These are phyloP conservation scores for Lolium multiflorum DNA, from an alignment of 176 grass and related monocot species.

Conservation along the genomic window DNA sequence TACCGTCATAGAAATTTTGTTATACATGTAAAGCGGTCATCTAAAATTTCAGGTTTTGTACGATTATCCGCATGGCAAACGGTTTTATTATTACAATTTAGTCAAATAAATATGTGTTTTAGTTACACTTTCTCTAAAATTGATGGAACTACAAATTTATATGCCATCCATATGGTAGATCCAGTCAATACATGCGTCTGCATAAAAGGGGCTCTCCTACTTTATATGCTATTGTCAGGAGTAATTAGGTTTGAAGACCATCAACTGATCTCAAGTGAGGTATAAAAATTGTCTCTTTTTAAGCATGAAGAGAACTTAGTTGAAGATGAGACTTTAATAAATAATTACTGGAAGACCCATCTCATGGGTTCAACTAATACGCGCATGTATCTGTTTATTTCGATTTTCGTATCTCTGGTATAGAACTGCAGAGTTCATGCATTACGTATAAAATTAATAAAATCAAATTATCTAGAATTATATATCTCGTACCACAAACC, in stretches of 20 bases:
- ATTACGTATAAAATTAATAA: not conserved
- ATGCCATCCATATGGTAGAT: not conserved
- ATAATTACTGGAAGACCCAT: not conserved
- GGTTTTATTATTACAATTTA: not conserved
- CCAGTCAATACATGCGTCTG: not conserved
- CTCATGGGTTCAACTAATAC: not conserved
- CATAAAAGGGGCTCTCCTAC: not conserved
- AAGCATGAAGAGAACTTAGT: not conserved
- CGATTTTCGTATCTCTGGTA: not conserved
- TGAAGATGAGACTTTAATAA: not conserved
- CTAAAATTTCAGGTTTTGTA: not conserved
- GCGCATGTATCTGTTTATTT: not conserved
- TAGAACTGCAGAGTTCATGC: not conserved
- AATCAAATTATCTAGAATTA: not conserved
- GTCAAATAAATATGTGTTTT: not conserved
- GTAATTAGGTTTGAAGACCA: not conserved
- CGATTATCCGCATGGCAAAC: not conserved
- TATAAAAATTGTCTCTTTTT: not conserved
- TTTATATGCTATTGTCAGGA: not conserved
- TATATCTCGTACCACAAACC: not conserved
- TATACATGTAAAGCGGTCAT: not conserved
- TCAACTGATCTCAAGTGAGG: not conserved
- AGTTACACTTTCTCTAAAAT: not conserved
- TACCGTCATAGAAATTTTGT: too few species aligned
- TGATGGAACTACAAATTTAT: not conserved